Evolutionary conservation across 1,284 basidiomycete genomes (phyloP).

Genomic region (Naganishia cerealis): DNA sequence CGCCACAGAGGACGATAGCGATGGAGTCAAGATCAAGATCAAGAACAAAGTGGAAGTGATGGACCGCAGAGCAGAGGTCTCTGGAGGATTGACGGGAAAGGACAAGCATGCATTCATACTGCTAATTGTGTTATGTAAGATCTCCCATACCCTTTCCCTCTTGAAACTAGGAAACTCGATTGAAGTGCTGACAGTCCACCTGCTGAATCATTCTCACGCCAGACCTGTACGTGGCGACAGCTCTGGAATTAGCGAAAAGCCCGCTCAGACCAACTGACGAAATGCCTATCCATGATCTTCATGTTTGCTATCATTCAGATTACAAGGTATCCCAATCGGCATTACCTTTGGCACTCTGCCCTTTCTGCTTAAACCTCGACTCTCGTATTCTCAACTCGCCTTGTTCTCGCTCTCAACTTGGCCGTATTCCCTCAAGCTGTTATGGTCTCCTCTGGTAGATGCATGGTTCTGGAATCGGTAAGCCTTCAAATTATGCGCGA

Average conservation of each 20-base stretch:
- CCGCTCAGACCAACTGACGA: neutral
- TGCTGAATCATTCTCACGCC: neutral
- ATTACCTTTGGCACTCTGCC: constrained; percentile 77
- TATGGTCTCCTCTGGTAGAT: constrained; percentile 98
- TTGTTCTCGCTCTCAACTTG: constrained; percentile 92
- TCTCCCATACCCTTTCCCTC: constrained; percentile 18
- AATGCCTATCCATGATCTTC: neutral
- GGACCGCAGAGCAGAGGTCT: constrained; percentile 23
- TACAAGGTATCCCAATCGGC: constrained; percentile 94
- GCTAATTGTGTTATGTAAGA: constrained; percentile 82
- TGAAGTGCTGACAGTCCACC: constrained; percentile 27
- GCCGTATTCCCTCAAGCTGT: constrained; percentile 93
- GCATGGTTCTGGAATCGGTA: constrained; percentile 76
- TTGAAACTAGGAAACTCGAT: neutral
- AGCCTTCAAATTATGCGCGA: neutral
- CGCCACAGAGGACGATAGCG: constrained; percentile 6
- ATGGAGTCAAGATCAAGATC: constrained; percentile 5
- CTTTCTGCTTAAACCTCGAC: constrained; percentile 88
- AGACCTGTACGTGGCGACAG: constrained; percentile 40
- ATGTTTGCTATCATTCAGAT: constrained; percentile 57
- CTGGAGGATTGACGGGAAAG: constrained; percentile 36
- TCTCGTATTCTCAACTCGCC: constrained; percentile 95
- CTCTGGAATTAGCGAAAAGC: constrained; percentile 14
- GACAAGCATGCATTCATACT: constrained; percentile 85
- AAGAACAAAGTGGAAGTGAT: constrained; percentile 16